Percentiles rank a stretch among this genome's conserved stretches.
Evolutionary conservation across 2,329 filamentous ascomycete genomes (phyloP).

Genomic region (Pseudopyricularia javanii): DNA sequence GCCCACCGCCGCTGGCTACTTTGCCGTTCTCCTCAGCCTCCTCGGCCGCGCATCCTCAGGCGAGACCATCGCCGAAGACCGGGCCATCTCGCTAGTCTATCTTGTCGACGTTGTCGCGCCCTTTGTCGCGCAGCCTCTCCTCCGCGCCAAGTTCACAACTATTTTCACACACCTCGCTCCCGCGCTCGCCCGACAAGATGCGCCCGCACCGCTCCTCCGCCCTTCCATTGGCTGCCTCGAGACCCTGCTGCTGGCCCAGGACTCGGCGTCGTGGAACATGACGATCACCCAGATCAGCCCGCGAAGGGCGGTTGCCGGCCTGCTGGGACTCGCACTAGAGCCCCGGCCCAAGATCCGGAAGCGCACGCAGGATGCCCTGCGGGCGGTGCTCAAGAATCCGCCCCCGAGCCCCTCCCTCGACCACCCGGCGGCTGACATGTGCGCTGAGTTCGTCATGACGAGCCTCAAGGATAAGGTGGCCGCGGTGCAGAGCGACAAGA

Average conservation of each 20-base stretch:
- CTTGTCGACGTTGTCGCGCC: slow-evolving; percentile 87
- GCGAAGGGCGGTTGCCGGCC: slow-evolving; percentile 72
- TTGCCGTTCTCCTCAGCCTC: slow-evolving; percentile 84
- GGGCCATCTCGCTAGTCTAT: slow-evolving; percentile 81
- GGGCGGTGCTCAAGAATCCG: slow-evolving; percentile 69
- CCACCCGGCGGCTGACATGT: slow-evolving; percentile 92
- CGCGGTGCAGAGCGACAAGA: slow-evolving; percentile 57
- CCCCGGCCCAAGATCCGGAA: slow-evolving; percentile 88
- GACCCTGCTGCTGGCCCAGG: slow-evolving; percentile 80
- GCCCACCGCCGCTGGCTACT: slow-evolving; percentile 80
- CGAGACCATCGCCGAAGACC: slow-evolving; percentile 65
- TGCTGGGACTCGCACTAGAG: slow-evolving; percentile 76
- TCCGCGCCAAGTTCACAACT: slow-evolving; percentile 89
- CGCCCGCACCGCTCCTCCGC: slow-evolving; percentile 75
- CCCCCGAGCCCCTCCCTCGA: slow-evolving; percentile 87
- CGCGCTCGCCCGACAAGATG: slow-evolving; percentile 65
- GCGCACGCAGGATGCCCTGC: slow-evolving; percentile 79
- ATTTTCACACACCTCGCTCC: slow-evolving; percentile 82
- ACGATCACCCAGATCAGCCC: slow-evolving; percentile 74
- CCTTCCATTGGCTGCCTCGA: slow-evolving; percentile 89
- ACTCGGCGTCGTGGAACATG: slow-evolving; percentile 77
- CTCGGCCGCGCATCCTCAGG: slow-evolving; percentile 63
- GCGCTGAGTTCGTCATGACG: slow-evolving; percentile 78
- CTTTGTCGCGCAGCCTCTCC: slow-evolving; percentile 70
- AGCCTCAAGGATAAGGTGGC: slow-evolving; percentile 58